Conservation (phyloP, 352 stramenopile genomes). For the Aphanomyces astaci region DNA sequence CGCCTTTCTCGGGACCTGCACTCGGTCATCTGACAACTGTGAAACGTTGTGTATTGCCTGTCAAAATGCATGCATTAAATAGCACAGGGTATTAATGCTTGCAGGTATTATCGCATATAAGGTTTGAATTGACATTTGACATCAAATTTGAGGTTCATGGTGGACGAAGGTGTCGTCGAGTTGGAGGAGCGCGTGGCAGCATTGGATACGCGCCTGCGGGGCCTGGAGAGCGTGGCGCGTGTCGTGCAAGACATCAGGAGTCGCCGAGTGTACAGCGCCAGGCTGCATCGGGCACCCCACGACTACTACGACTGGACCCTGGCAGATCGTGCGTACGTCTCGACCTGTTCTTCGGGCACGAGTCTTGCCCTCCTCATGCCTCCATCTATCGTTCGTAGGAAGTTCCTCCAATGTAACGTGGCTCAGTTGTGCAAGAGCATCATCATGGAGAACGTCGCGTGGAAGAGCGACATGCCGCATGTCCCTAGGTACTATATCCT, state of each 20-base stretch:
- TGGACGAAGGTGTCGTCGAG: neutral
- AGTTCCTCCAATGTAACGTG: constrained; percentile 50
- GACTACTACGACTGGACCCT: constrained; percentile 77
- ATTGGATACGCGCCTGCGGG: constrained; percentile 40
- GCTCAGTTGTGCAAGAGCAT: constrained; percentile 86
- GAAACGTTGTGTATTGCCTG: too few species aligned
- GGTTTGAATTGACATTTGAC: neutral
- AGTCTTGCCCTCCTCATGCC: neutral
- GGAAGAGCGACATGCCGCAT: constrained; percentile 41
- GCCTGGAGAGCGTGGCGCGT: constrained; percentile 43
- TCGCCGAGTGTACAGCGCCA: constrained; percentile 45
- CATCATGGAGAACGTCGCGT: constrained; percentile 82
- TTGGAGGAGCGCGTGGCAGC: constrained; percentile 33
- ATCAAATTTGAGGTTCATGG: neutral
- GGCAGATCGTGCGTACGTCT: constrained; percentile 43
- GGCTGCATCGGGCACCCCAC: constrained; percentile 50
- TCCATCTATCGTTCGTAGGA: constrained; percentile 31
- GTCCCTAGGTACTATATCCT: constrained; percentile 37
- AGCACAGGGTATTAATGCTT: neutral
- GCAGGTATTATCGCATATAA: neutral
- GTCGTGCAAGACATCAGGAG: constrained; percentile 39
- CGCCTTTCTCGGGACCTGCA: too few species aligned
- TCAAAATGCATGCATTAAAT: neutral
- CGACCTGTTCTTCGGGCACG: neutral
- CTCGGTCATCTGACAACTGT: too few species aligned